A percentile compares a stretch with the other conserved stretches of the same genome.
phyloP scores from a whole-genome alignment of 2,329 filamentous ascomycete genomes.

The Calycina herbarum region DNA sequence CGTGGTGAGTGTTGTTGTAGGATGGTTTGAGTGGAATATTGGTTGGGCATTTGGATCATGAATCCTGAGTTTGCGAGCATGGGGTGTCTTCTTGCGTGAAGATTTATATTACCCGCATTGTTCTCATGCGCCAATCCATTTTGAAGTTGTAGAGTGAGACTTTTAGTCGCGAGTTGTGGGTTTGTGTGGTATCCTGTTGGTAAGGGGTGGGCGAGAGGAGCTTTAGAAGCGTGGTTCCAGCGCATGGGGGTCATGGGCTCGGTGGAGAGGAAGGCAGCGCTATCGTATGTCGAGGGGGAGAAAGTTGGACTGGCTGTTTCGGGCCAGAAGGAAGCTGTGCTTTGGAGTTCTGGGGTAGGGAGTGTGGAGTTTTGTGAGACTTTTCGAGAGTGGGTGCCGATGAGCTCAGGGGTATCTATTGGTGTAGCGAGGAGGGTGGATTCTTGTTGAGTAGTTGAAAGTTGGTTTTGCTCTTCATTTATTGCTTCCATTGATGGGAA shows the following conservation, averaged over 20 bases:
- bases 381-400: conserved; percentile 26
- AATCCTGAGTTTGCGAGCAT: conserved; percentile 29
- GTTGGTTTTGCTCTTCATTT: neutral
- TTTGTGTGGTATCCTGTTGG: conserved; percentile 31
- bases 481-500: neutral
- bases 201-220: conserved; percentile 32
- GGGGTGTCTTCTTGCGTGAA: conserved; percentile 2
- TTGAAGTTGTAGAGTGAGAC: conserved; percentile 34
- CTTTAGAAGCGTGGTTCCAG: conserved; percentile 35
- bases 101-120: conserved; percentile 22
- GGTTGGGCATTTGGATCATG: conserved; percentile 35
- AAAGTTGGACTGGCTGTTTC: conserved; percentile 18
- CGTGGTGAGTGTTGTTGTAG: neutral
- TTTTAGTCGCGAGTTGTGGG: conserved; percentile 32
- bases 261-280: neutral
- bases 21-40: conserved; percentile 3
- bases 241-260: conserved; percentile 31
- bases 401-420: conserved; percentile 29
- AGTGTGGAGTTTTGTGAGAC: conserved; percentile 27
- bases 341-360: conserved; percentile 29
- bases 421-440: conserved; percentile 28
- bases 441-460: conserved; percentile 30
- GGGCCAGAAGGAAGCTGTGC: conserved; percentile 29
- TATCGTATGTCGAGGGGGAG: conserved; percentile 16
- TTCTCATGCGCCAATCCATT: conserved; percentile 30